Evolutionary conservation across 768 basidiomycete species (phyloP), one percentile per base, ranked within the genome.

Genomic region (Auriscalpium vulgare): DNA sequence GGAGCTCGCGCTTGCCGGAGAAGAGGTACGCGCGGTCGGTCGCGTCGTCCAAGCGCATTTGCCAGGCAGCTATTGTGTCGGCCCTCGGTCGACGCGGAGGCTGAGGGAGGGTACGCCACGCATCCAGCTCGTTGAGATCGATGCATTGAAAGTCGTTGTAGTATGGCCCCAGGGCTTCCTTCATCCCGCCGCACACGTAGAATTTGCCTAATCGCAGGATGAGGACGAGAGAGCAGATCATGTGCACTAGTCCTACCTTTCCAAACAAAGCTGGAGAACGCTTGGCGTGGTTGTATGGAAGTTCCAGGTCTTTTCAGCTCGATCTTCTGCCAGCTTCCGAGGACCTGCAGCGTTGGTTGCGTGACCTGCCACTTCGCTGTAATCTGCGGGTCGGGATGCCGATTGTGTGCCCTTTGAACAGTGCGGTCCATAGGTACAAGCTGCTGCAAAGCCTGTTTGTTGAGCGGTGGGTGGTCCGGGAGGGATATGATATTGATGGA

Each of bases 271-370:
- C 62, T 62, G 0, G 65, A 56, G 23, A 63, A 59, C 2, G 56
- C 29, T 7, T 29, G 29, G 29, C 62, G 64, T 66, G 19, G 36
- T 57, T 58, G 65, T 70, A 59, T 65, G 64, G 17, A 67, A 66
- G 45, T 36, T 60, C 65, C 62, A 66, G 16, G 68, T 54, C 50
- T 68, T 69, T 54, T 59, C 47, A 65, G 56, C 37, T 60, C 57
- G 4, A 74, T 55, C 56, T 71, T 70, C 55, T 61, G 58, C 74
- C 72, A 74, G 0, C 70, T 72, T 1, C 74, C 74, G 4, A 63
- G 65, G 7, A 72, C 58, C 51, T 77, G 74, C 37, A 64, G 40
- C 8, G 34, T 37, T 10, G 56, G 48, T 16, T 59, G 11, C 10
- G 35, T 46, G 40, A 61, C n/a, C 11, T 58, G 53, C 8, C 48